Conservation (phyloP, 768 basidiomycete genomes). For the Termitomyces sp. region DNA sequence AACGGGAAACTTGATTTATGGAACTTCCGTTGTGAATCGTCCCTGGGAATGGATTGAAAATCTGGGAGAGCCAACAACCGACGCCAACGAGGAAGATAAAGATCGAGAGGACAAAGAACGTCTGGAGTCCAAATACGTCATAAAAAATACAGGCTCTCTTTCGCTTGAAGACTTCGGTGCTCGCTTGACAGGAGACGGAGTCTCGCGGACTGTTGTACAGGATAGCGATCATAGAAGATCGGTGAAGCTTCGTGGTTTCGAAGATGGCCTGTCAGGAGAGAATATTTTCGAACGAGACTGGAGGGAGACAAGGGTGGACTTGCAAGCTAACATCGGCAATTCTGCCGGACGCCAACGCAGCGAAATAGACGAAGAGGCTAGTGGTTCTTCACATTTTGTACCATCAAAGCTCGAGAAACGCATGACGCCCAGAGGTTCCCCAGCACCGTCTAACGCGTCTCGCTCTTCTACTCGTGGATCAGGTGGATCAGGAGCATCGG, state of each 20-base stretch:
- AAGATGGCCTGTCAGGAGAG: conserved; percentile 59
- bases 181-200: conserved; percentile 56
- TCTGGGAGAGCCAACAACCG: conserved; percentile 50
- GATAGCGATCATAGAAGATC: conserved; percentile 29
- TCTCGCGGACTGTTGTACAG: conserved; percentile 23
- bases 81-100: conserved; percentile 37
- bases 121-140: conserved; percentile 24
- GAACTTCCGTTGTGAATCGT: conserved; percentile 56
- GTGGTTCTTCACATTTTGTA: conserved; percentile 10
- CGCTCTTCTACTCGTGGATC: conserved; percentile 44
- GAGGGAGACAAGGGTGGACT: conserved; percentile 59
- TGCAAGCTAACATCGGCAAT: conserved; percentile 25
- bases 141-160: conserved; percentile 67
- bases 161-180: conserved; percentile 69
- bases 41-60: conserved; percentile 90
- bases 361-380: conserved; percentile 17
- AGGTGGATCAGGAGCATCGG: conserved; percentile 45
- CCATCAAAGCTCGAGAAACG: conserved; percentile 16
- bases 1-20: conserved; percentile 42
- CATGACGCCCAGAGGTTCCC: conserved; percentile 28
- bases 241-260: conserved; percentile 50
- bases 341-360: conserved; percentile 14
- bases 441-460: conserved; percentile 35
- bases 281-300: conserved; percentile 70
- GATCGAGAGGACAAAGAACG: conserved; percentile 34